Conservation (phyloP, 2,329 filamentous ascomycete genomes). For the Venturia oleaginea region DNA sequence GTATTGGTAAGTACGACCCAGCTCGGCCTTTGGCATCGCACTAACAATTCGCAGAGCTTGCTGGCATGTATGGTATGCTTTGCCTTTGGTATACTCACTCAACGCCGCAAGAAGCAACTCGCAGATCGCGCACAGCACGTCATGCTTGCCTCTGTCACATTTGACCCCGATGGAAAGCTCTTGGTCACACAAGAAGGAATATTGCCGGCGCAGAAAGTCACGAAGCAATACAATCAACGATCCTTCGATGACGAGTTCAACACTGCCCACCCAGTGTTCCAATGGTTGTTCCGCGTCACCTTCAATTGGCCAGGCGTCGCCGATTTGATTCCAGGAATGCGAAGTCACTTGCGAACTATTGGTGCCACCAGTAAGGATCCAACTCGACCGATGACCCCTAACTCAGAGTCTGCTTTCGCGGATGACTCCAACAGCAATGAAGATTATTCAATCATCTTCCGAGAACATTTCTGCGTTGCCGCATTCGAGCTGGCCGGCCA, state of each 20-base stretch:
- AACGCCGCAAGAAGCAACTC: slow-evolving; percentile 27
- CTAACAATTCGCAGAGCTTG: slow-evolving; percentile 24
- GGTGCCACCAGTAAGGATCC: slow-evolving; percentile 27
- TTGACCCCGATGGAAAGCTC: slow-evolving; percentile 56
- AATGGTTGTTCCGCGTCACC: slow-evolving; percentile 79
- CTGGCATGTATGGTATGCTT: slow-evolving; percentile 29
- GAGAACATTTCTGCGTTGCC: slow-evolving; percentile 74
- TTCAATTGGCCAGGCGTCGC: slow-evolving; percentile 65
- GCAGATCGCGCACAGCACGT: slow-evolving; percentile 44
- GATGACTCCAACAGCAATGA: slow-evolving; percentile 48
- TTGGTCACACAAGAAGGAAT: slow-evolving; percentile 62
- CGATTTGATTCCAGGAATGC: slow-evolving; percentile 63
- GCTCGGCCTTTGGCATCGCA: neutral
- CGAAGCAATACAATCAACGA: slow-evolving; percentile 60
- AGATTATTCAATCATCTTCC: slow-evolving; percentile 67
- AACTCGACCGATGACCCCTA: slow-evolving; percentile 19
- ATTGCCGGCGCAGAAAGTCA: slow-evolving; percentile 66
- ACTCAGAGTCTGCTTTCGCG: slow-evolving; percentile 22
- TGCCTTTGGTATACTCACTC: slow-evolving; percentile 28
- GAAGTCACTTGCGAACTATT: slow-evolving; percentile 52
- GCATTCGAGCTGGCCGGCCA: slow-evolving; percentile 63
- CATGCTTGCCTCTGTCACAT: slow-evolving; percentile 51
- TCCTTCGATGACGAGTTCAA: slow-evolving; percentile 67
- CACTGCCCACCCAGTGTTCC: slow-evolving; percentile 67
- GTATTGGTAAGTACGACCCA: slow-evolving; percentile 46